Base-by-base conservation (phyloP, 2,329 filamentous ascomycete species). In the Tolypocladium tropicale region DNA sequence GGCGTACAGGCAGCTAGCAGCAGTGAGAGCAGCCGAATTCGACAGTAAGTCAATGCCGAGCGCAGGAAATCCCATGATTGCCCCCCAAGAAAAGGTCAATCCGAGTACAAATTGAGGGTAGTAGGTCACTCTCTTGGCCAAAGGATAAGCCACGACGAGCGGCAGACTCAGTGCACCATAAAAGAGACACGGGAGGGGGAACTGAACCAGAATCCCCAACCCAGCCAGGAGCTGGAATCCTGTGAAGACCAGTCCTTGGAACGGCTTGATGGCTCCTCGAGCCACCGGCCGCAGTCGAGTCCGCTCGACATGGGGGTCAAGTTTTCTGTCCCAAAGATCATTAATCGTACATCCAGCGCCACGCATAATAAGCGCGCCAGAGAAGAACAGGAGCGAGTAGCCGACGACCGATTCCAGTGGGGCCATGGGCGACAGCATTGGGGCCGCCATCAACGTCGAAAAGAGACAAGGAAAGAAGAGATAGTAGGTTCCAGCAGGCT, bases 311-410 rank as follows among this genome's bases (percentile, higher is more conserved):
- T 90, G 82, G 7, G 88, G 86, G 70, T 96, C 91, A 18, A 95
- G 84, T 63, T 94, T 88, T 55, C 89, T 83, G 70, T 95, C 91
- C 88, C 90, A 92, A 53, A 95, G 82, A 68, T 96, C 91, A 68
- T 95, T 95, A 73, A 95, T 90, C 21, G 88, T 88, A 70, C 91
- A 95, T 53, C 90, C 90, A 23, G 90, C 89, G 52, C 91, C 88
- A 58, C 91, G 87, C 88, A 95, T 94, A 61, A 95, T 80, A 49
- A 95, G 69, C 4, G 89, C 88, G 53, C 90, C 90, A 2, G 83
- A 77, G 64, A 88, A 81, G 73, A 95, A 94, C 52, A 94, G 79
- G 2, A 81, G 66, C 1, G 81, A 79, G 0, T 86, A 90, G 52
- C 82, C 79, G 33, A 87, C 61, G 21, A 90, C 83, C 14, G 84